Evolutionary conservation across 768 basidiomycete genomes (phyloP).

Genomic region (Boletus sensibilis): DNA sequence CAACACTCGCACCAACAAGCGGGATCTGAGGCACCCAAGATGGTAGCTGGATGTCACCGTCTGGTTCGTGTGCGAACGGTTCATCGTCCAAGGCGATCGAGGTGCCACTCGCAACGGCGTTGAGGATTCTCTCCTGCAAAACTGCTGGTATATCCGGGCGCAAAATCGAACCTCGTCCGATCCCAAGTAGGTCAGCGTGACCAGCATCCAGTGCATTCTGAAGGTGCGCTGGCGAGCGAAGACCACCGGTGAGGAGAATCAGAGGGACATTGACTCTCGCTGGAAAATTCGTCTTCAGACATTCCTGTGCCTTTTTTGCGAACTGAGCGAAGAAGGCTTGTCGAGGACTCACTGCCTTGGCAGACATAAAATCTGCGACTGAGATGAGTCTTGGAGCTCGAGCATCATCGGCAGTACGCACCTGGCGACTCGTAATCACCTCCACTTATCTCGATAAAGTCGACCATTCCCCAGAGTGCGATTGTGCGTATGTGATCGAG

Average conservation of each 20-base stretch:
- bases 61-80: conserved; percentile 43
- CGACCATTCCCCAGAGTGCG: conserved; percentile 62
- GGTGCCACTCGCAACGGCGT: not conserved
- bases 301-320: conserved; percentile 51
- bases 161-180: conserved; percentile 66
- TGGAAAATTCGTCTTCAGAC: conserved; percentile 38
- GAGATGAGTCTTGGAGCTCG: not conserved
- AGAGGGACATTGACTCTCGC: conserved; percentile 43
- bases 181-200: conserved; percentile 74
- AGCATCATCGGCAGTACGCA: conserved; percentile 25
- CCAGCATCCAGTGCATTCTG: conserved; percentile 47
- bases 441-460: conserved; percentile 87
- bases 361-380: conserved; percentile 44
- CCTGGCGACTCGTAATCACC: conserved; percentile 83
- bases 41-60: conserved; percentile 20
- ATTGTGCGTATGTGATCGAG: conserved; percentile 61
- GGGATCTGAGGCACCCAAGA: conserved; percentile 45
- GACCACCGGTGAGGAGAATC: conserved; percentile 79
- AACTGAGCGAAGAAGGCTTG: conserved; percentile 76
- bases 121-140: conserved; percentile 27
- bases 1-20: conserved; percentile 63
- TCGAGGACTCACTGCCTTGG: conserved; percentile 35
- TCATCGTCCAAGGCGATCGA: conserved; percentile 22
- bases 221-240: conserved; percentile 59
- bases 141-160: conserved; percentile 57